These are phyloP conservation scores for Tuber borchii DNA, from an alignment of 495 filamentous ascomycete species.

Conservation along the genomic window DNA sequence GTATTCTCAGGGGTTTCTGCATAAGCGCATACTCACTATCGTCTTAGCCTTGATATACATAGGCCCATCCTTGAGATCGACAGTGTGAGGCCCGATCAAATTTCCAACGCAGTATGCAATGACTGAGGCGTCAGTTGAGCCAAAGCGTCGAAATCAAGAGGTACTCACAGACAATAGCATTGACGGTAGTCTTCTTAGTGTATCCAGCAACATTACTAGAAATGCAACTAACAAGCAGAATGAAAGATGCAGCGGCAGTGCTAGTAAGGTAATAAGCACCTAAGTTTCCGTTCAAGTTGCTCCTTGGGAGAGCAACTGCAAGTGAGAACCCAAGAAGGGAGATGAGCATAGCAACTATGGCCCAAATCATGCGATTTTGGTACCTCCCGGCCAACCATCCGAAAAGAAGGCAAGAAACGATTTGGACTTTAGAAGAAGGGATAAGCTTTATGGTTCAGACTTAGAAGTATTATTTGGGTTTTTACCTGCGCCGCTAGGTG, in stretches of 20 bases:
- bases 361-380: background rate
- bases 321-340: background rate
- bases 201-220: background rate
- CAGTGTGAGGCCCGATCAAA: conserved; percentile 48
- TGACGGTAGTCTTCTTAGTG: conserved; percentile 1
- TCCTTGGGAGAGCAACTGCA: background rate
- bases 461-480: background rate
- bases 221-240: background rate
- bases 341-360: background rate
- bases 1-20: background rate
- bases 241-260: background rate
- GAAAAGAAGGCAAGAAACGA: background rate
- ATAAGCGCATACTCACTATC: background rate
- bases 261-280: background rate
- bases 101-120: conserved; percentile 48
- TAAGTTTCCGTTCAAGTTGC: background rate
- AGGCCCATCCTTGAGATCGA: background rate
- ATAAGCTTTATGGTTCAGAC: background rate
- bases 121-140: conserved; percentile 46
- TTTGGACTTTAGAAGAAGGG: background rate
- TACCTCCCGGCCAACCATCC: background rate
- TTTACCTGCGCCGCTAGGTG: background rate
- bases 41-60: background rate
- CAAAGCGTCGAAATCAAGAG: background rate
- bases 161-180: background rate